These are phyloP conservation scores for Nigrospora oryzae DNA, from an alignment of 2,329 filamentous ascomycete genomes.

Conservation along the genomic window DNA sequence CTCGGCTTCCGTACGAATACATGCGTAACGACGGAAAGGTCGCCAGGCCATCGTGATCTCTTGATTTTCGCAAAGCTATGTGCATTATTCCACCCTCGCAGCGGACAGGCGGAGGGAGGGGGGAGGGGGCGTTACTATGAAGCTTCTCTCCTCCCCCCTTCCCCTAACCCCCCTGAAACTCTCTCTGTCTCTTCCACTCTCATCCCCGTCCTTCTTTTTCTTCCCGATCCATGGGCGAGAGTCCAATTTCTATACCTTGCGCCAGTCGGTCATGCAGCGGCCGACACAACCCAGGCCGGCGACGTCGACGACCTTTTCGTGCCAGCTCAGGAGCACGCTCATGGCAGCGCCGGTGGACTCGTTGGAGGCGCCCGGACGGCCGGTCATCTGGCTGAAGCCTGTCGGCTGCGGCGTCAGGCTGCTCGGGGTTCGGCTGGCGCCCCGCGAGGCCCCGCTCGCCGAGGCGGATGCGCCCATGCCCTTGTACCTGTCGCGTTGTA, in stretches of 20 bases:
- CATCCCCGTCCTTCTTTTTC: no score
- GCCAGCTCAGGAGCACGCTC: conserved; percentile 97
- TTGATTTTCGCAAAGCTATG: no score
- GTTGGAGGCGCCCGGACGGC: conserved; percentile 41
- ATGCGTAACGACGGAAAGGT: no score
- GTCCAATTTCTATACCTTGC: conserved; percentile 38
- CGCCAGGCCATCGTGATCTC: no score
- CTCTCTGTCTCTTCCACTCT: no score
- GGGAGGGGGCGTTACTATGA: no score
- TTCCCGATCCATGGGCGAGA: no score
- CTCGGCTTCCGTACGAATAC: no score
- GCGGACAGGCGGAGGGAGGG: no score
- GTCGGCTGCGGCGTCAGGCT: conserved; percentile 67
- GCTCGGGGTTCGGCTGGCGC: conserved; percentile 32
- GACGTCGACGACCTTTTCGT: conserved; percentile 95
- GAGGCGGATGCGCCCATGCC: conserved; percentile 59
- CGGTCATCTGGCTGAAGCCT: conserved; percentile 75
- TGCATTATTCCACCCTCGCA: no score
- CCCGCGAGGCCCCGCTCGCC: conserved; percentile 26
- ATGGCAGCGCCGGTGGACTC: conserved; percentile 78
- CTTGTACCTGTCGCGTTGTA: conserved; percentile 59
- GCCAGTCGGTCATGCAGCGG: conserved; percentile 91
- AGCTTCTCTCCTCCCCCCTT: no score
- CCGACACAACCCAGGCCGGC: conserved; percentile 87
- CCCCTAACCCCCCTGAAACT: no score